Percentiles rank a stretch among this genome's conserved stretches.
phyloP scores from a whole-genome alignment of 345 rosid species.

The Gynandropsis gynandra region DNA sequence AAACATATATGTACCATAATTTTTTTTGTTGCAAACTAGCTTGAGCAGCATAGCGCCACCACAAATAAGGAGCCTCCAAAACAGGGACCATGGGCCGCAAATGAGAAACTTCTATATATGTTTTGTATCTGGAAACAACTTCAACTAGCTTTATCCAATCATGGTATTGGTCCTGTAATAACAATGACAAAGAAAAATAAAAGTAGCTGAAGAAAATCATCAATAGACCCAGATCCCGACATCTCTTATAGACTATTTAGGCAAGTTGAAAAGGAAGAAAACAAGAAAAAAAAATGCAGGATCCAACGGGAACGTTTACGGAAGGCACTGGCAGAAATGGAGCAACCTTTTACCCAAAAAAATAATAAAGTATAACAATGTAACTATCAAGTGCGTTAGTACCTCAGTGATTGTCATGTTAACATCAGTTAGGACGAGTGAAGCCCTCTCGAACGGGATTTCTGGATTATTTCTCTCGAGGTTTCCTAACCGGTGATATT shows the following conservation, averaged over 20 bases:
- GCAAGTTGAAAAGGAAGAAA: conserved; percentile 4
- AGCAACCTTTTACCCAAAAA: conserved; percentile 5
- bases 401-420: conserved; percentile 84
- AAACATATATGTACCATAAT: conserved; percentile 62
- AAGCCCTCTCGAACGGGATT: conserved; percentile 88
- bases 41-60: conserved; percentile 97
- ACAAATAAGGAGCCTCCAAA: conserved; percentile 48
- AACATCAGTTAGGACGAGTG: conserved; percentile 74
- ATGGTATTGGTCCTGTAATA: conserved; percentile 77
- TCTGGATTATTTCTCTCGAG: conserved; percentile 89
- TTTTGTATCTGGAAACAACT: conserved; percentile 81
- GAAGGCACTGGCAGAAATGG: too few species aligned
- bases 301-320: too few species aligned
- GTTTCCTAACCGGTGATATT: conserved; percentile 94
- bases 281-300: conserved; percentile 9
- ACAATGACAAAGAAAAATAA: conserved; percentile 21
- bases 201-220: background rate
- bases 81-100: conserved; percentile 78
- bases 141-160: conserved; percentile 95
- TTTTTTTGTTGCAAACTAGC: conserved; percentile 77
- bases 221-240: background rate
- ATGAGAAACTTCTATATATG: conserved; percentile 75
- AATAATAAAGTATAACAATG: conserved; percentile 7
- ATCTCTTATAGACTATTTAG: conserved; percentile 5
- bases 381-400: conserved; percentile 14